Evolutionary conservation across 78 protist species (phyloP).

Genomic region (Dictyostelium firmibasis): DNA sequence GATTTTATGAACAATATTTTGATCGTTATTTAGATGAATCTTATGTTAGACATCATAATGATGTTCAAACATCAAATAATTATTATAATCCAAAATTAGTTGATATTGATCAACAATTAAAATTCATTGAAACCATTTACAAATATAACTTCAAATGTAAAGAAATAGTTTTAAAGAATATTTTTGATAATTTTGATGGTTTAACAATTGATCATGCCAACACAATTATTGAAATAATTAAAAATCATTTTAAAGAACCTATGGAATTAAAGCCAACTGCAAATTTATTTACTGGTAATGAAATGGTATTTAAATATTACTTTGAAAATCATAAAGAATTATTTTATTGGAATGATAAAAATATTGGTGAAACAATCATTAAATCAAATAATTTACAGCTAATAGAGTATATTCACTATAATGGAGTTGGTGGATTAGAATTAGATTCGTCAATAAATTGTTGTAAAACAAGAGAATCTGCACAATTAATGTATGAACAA

Average conservation of each 20-base stretch:
- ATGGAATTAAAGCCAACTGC: too few relatives aligned
- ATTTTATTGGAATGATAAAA: not conserved
- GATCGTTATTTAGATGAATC: not conserved
- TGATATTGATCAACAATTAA: not conserved
- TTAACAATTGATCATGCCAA: not conserved
- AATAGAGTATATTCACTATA: not conserved
- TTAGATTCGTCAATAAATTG: not conserved
- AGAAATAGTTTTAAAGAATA: not conserved
- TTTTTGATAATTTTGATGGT: not conserved
- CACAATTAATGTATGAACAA: not conserved
- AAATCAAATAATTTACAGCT: not conserved
- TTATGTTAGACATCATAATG: not conserved
- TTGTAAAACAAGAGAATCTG: not conserved
- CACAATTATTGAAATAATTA: not conserved
- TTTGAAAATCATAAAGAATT: not conserved
- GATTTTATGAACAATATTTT: not conserved
- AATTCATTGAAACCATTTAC: not conserved
- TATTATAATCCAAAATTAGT: not conserved
- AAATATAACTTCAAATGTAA: not conserved
- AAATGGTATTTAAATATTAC: not conserved
- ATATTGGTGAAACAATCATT: not conserved
- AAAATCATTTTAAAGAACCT: not conserved
- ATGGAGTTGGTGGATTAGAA: not conserved
- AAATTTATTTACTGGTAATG: not conserved
- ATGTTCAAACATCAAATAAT: not conserved